Evolutionary conservation across 352 stramenopile genomes (phyloP), one percentile per base, ranked within the genome.

Genomic region (Pythium myriotylum): DNA sequence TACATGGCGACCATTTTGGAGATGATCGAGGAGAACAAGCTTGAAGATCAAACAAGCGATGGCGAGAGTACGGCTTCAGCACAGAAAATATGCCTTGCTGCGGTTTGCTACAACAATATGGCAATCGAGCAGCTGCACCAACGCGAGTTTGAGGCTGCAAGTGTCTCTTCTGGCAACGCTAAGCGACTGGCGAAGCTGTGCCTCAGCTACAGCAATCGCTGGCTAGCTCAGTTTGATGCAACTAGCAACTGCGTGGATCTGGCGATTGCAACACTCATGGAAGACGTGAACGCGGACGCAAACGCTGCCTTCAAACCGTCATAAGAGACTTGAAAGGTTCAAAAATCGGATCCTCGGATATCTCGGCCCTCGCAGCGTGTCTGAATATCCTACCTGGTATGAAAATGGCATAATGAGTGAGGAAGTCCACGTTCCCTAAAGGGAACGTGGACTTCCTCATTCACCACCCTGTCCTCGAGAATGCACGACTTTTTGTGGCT

Each of bases 61-160:
- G 12, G 27, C 32, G 61, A 54, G n/a, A 39, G 46, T 23, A 29
- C 51, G 19, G 84, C 77, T 8, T 94, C 81, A 8, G 84, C 89
- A 3, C 89, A 97, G 53, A 95, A 96, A 61, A 78, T 98, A 14
- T 97, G 92, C 52, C 62, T 97, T 14, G 84, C 92, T 0, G 83
- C 89, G 10, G 86, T 97, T 20, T 90, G 77, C 63, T 97, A 97
- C 70, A 96, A 97, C 68, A 98, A 98, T 52, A 67, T 98, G 35
- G 90, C 91, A 1, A 84, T 97, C 16, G 89, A 97, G 68, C 89
- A 97, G 59, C 73, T 97, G 1, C 81, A 94, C 37, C 58, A 94
- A 35, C 74, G 87, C n/a, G 77, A 88, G 23, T 84, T 95, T 47
- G 89, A 95, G 46, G 85, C 90, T 8, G 87, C 84, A 14, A 81